These are phyloP conservation scores for Cajanus cajan DNA, from an alignment of 306 rosid genomes.

Conservation along the genomic window DNA sequence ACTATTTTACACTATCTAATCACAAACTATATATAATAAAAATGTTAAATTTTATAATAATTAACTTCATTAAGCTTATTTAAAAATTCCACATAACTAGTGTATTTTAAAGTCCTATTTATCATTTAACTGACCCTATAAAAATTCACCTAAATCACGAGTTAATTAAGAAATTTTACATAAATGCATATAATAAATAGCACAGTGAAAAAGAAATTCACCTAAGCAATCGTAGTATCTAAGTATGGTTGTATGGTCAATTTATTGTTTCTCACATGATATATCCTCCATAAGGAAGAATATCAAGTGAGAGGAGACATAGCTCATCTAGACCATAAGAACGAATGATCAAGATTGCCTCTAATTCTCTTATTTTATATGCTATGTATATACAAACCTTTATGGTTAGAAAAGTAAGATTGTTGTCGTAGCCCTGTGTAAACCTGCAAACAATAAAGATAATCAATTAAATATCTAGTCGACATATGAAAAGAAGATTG, in stretches of 20 bases:
- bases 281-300: not conserved
- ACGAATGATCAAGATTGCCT: not conserved
- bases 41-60: no score
- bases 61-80: not conserved
- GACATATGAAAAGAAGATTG: not conserved
- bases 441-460: conserved; percentile 50
- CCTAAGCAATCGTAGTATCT: not conserved
- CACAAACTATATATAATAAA: no score
- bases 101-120: not conserved
- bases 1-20: no score
- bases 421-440: conserved; percentile 66
- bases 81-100: not conserved
- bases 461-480: not conserved
- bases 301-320: not conserved
- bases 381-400: conserved; percentile 50
- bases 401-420: conserved; percentile 74
- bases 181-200: not conserved
- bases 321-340: not conserved
- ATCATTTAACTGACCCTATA: not conserved
- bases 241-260: not conserved
- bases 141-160: not conserved
- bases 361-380: not conserved
- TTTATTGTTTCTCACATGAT: not conserved
- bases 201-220: no score
- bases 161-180: not conserved